These are phyloP conservation scores for Sugiyamaella chiloensis DNA, from an alignment of 805 yeast species.

Conservation along the genomic window DNA sequence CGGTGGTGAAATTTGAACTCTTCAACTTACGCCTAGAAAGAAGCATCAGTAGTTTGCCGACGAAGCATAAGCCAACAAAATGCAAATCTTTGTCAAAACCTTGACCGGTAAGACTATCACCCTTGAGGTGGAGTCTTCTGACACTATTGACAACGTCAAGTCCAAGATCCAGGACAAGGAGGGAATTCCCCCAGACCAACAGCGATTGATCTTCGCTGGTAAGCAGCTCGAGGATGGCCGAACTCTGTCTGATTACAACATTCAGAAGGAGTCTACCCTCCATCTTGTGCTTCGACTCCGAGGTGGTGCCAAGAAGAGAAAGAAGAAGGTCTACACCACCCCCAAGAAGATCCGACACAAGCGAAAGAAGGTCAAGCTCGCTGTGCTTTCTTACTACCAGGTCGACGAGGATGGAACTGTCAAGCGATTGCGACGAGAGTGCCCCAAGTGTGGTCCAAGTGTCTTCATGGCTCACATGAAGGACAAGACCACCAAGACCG, in stretches of 20 bases:
- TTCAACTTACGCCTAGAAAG: constrained; percentile 22
- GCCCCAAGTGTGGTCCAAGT: constrained; percentile 95
- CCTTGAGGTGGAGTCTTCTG: constrained; percentile 96
- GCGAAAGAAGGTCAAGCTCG: constrained; percentile 99
- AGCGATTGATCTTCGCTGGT: constrained; percentile 96
- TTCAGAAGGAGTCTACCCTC: constrained; percentile 94
- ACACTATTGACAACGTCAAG: constrained; percentile 96
- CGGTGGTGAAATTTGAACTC: no score
- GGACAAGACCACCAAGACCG: constrained; percentile 90
- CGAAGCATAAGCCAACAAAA: constrained; percentile 30
- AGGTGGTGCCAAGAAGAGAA: constrained; percentile 99
- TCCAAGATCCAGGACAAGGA: constrained; percentile 96
- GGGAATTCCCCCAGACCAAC: constrained; percentile 98
- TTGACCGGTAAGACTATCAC: constrained; percentile 99
- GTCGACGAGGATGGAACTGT: constrained; percentile 98
- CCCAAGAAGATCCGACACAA: constrained; percentile 99
- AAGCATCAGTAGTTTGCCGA: constrained; percentile 33
- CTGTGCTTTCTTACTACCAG: constrained; percentile 99
- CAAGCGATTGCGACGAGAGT: constrained; percentile 98
- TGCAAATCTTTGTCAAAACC: constrained; percentile 94
- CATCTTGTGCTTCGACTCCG: constrained; percentile 96
- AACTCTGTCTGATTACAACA: constrained; percentile 96
- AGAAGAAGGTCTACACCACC: constrained; percentile 99
- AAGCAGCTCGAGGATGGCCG: constrained; percentile 93
- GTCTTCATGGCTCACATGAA: constrained; percentile 99